Evolutionary conservation across 2,329 filamentous ascomycete species (phyloP).

Genomic region (Lasiodiplodia sp.): DNA sequence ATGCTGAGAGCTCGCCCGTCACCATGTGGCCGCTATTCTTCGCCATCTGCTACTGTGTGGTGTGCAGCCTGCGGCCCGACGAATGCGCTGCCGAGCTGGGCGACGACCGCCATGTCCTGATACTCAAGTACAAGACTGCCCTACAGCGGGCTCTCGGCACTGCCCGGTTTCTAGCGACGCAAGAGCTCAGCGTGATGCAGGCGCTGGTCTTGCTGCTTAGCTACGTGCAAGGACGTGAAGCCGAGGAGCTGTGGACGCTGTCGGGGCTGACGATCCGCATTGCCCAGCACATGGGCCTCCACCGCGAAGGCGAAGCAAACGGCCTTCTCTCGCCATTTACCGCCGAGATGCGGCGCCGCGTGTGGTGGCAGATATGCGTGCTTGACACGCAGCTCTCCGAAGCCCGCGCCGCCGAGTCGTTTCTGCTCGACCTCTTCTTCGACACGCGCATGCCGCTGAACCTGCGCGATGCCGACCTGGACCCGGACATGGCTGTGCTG

Average conservation of each 20-base stretch:
- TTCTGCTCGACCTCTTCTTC: not conserved
- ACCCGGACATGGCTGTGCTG: not conserved
- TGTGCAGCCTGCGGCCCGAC: not conserved
- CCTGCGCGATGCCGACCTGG: not conserved
- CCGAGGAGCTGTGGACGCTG: conserved; percentile 5
- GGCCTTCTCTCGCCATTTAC: not conserved
- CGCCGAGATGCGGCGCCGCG: not conserved
- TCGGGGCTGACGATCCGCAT: not conserved
- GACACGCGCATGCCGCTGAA: not conserved
- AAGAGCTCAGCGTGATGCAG: conserved; percentile 2
- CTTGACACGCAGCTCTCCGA: not conserved
- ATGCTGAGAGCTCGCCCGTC: not conserved
- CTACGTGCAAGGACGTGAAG: not conserved
- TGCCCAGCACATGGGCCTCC: conserved; percentile 8
- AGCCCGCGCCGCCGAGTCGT: not conserved
- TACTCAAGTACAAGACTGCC: not conserved
- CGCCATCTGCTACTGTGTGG: conserved; percentile 4
- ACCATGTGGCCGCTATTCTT: not conserved
- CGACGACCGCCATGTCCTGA: not conserved
- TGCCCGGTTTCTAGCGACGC: not conserved
- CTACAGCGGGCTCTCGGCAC: not conserved
- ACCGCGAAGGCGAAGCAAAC: not conserved
- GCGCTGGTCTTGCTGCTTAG: not conserved
- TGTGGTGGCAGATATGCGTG: not conserved
- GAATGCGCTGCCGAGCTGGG: not conserved